phyloP scores from a whole-genome alignment of 192 early-diverging fungal genomes.

The Physocladia obscura region DNA sequence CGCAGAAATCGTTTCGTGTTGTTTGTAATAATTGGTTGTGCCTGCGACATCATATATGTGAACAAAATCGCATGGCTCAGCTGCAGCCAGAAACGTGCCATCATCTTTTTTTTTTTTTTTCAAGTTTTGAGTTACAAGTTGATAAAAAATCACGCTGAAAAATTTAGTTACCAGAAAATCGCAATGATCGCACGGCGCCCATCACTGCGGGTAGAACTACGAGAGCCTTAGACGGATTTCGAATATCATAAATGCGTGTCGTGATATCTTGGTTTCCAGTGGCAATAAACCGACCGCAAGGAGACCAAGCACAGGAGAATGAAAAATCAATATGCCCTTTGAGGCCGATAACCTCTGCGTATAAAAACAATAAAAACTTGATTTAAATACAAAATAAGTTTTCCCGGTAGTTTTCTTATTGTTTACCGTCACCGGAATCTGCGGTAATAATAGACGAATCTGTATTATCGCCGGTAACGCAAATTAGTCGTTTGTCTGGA shows the following conservation, averaged over 20 bases:
- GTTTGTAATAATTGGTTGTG: neutral
- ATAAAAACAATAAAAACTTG: too few relatives aligned
- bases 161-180: constrained; percentile 42
- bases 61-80: constrained; percentile 71
- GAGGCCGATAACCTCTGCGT: constrained; percentile 25
- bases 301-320: constrained; percentile 68
- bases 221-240: constrained; percentile 52
- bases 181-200: constrained; percentile 61
- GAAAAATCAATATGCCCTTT: constrained; percentile 67
- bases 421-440: constrained; percentile 48
- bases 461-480: constrained; percentile 54
- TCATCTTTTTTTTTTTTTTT: constrained; percentile 29
- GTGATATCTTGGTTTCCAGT: constrained; percentile 67
- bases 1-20: neutral
- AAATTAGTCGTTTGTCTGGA: constrained; percentile 56
- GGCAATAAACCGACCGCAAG: constrained; percentile 52
- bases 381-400: constrained; percentile 3
- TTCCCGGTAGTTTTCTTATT: neutral
- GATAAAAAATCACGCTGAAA: too few relatives aligned
- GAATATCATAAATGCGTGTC: constrained; percentile 63
- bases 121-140: neutral
- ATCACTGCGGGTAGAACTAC: constrained; percentile 48
- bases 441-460: constrained; percentile 49
- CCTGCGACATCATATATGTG: constrained; percentile 45
- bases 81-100: constrained; percentile 52